Evolutionary conservation across 2,329 filamentous ascomycete genomes (phyloP).

Genomic region (Juglanconis sp.): DNA sequence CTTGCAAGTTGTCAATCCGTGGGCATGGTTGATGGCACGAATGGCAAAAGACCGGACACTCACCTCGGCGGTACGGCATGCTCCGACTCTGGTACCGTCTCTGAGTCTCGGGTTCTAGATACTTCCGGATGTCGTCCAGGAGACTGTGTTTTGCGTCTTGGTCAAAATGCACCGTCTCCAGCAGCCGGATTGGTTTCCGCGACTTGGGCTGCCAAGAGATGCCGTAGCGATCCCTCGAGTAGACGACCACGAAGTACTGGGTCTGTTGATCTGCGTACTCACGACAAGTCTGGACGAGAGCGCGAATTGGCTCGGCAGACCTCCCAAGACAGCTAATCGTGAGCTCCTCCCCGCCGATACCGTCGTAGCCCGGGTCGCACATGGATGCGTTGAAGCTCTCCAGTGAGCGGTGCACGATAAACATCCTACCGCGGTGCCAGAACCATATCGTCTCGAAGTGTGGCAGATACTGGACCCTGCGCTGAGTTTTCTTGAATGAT

Average conservation of each 20-base stretch:
- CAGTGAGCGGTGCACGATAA: constrained; percentile 42
- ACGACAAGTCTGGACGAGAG: constrained; percentile 43
- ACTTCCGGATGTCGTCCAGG: constrained; percentile 48
- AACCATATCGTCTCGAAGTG: constrained; percentile 47
- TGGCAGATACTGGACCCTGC: constrained; percentile 41
- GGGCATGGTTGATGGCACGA: too few species aligned
- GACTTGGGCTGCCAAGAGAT: constrained; percentile 47
- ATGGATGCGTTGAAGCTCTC: constrained; percentile 35
- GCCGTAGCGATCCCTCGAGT: constrained; percentile 42
- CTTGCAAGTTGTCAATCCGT: constrained; percentile 24
- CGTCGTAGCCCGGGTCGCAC: constrained; percentile 42
- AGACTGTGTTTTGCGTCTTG: constrained; percentile 43
- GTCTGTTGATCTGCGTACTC: constrained; percentile 46
- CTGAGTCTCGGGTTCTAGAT: constrained; percentile 44
- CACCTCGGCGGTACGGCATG: constrained; percentile 56
- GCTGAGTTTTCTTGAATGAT: constrained; percentile 38
- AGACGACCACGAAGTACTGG: constrained; percentile 49
- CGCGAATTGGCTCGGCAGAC: constrained; percentile 46
- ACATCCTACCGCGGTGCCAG: constrained; percentile 43
- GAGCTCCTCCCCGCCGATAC: constrained; percentile 43
- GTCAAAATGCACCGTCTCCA: constrained; percentile 51
- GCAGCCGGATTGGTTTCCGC: constrained; percentile 44
- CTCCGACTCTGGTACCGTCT: constrained; percentile 63
- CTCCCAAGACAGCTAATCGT: constrained; percentile 48
- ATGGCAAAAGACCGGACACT: neutral